A percentile compares a stretch with the other conserved stretches of the same genome.
These are phyloP conservation scores for Theobroma cacao DNA, from an alignment of 345 rosid genomes.

Conservation along the genomic window DNA sequence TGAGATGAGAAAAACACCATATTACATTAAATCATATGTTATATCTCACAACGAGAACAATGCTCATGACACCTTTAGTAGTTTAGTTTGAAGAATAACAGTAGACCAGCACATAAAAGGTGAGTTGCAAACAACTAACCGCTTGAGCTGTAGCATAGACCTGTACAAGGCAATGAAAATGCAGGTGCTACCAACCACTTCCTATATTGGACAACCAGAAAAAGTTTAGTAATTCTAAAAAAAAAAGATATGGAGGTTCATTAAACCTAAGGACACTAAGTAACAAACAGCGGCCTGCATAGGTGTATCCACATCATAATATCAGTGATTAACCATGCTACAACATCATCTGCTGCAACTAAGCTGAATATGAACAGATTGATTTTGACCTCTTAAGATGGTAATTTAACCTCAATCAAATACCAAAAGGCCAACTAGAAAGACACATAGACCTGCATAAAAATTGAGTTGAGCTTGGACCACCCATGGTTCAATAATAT, in stretches of 20 bases:
- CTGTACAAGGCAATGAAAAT: slow-evolving; percentile 76
- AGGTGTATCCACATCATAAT: not conserved
- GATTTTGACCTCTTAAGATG: not conserved
- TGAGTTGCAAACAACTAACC: slow-evolving; percentile 48
- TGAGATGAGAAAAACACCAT: not conserved
- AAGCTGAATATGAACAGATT: not conserved
- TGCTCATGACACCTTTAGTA: not conserved
- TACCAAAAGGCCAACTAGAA: not conserved
- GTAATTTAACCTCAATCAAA: not conserved
- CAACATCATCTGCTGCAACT: not conserved
- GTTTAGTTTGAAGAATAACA: not conserved
- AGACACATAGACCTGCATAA: not conserved
- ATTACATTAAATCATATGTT: not conserved
- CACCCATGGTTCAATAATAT: not conserved
- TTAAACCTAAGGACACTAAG: not conserved
- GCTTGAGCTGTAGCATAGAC: slow-evolving; percentile 75
- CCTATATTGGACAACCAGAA: slow-evolving; percentile 46
- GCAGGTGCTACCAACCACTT: slow-evolving; percentile 83
- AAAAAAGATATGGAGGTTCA: not conserved
- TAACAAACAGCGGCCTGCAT: not conserved
- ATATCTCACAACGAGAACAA: not conserved
- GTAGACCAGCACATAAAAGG: not conserved
- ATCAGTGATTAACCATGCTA: not conserved
- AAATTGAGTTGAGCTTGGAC: not conserved
- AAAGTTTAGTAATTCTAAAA: slow-evolving; percentile 2